Percentiles rank a stretch among this genome's conserved stretches.
phyloP scores from a whole-genome alignment of 768 basidiomycete genomes.

The Suillus occidentalis region DNA sequence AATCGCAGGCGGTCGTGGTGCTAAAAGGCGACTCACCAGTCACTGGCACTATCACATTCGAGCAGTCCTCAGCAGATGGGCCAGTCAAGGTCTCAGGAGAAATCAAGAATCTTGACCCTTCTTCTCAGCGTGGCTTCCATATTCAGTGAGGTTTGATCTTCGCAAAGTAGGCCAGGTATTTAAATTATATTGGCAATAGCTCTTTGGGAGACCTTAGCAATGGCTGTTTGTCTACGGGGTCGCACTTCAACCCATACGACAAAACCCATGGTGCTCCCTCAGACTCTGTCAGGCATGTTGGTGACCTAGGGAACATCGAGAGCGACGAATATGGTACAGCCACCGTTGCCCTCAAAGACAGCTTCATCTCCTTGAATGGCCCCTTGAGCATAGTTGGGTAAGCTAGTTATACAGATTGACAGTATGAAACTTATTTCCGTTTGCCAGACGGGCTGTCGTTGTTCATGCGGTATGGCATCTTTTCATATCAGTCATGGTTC shows the following conservation, averaged over 20 bases:
- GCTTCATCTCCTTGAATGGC: slow-evolving; percentile 65
- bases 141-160: slow-evolving; percentile 52
- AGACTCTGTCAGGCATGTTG: slow-evolving; percentile 61
- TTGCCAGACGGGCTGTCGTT: slow-evolving; percentile 63
- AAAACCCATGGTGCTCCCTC: slow-evolving; percentile 65
- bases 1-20: slow-evolving; percentile 53
- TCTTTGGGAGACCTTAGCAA: slow-evolving; percentile 59
- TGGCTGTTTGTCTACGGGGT: slow-evolving; percentile 69
- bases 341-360: slow-evolving; percentile 57
- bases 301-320: slow-evolving; percentile 75
- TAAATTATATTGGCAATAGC: slow-evolving; percentile 9
- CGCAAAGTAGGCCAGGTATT: slow-evolving; percentile 21
- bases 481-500: slow-evolving; percentile 3
- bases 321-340: slow-evolving; percentile 60
- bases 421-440: slow-evolving; percentile 5
- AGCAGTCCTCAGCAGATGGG: slow-evolving; percentile 47
- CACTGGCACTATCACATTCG: slow-evolving; percentile 65
- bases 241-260: slow-evolving; percentile 75
- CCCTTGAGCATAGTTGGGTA: slow-evolving; percentile 70
- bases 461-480: slow-evolving; percentile 58
- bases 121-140: slow-evolving; percentile 71
- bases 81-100: slow-evolving; percentile 64
- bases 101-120: slow-evolving; percentile 58
- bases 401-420: slow-evolving; percentile 20
- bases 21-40: slow-evolving; percentile 62